A percentile compares a stretch with the other conserved stretches of the same genome.
These are phyloP conservation scores for Mycena sp. DNA, from an alignment of 1,284 basidiomycete species.

Conservation along the genomic window DNA sequence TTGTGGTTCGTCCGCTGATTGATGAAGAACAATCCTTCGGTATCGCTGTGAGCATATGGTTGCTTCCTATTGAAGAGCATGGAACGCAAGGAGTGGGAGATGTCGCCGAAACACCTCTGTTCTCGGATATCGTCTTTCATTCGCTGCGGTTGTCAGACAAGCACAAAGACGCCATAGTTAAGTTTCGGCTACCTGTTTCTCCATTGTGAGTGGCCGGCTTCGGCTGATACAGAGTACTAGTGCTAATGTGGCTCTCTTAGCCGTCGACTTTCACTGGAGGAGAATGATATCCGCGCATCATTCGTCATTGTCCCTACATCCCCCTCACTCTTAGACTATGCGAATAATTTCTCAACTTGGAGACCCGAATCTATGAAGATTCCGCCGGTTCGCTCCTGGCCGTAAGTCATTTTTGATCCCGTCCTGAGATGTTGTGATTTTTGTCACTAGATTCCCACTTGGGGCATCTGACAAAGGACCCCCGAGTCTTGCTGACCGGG, in stretches of 20 bases:
- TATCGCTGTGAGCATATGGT: constrained; percentile 46
- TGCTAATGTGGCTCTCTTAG: constrained; percentile 14
- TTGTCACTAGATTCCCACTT: constrained; percentile 36
- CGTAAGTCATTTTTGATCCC: constrained; percentile 30
- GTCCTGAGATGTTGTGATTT: not conserved
- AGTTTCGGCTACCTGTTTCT: constrained; percentile 40
- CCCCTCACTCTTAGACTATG: constrained; percentile 41
- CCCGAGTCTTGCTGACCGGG: constrained; percentile 38
- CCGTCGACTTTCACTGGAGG: constrained; percentile 32
- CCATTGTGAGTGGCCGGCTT: constrained; percentile 38
- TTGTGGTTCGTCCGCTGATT: constrained; percentile 45
- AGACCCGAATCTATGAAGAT: constrained; percentile 34
- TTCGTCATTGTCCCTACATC: constrained; percentile 43
- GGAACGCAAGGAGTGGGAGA: constrained; percentile 27
- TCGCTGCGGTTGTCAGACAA: constrained; percentile 41
- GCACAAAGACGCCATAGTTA: constrained; percentile 32
- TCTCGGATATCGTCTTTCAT: constrained; percentile 43
- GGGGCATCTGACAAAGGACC: constrained; percentile 27
- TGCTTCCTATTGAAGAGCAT: constrained; percentile 28
- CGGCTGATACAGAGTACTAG: not conserved
- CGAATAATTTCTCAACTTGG: constrained; percentile 42
- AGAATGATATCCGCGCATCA: constrained; percentile 45
- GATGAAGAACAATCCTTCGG: constrained; percentile 40
- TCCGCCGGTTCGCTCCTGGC: constrained; percentile 40
- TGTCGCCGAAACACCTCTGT: constrained; percentile 35